phyloP scores from a whole-genome alignment of 1,284 basidiomycete genomes.

The Papiliotrema laurentii region DNA sequence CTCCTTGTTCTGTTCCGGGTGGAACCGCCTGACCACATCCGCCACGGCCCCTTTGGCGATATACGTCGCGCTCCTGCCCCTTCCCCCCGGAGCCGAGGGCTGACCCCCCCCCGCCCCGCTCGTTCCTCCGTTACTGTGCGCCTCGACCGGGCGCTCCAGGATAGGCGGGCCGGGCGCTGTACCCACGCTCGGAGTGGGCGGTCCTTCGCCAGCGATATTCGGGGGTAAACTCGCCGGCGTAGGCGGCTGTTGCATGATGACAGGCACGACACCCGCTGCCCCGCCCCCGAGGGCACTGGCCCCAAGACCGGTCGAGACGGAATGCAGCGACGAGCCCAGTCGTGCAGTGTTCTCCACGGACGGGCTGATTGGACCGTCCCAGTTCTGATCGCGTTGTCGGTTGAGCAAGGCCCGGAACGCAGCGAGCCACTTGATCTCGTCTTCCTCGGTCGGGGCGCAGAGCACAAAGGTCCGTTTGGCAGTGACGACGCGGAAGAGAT shows the following conservation, averaged over 20 bases:
- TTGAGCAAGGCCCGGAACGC: slow-evolving; percentile 81
- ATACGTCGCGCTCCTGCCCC: slow-evolving; percentile 41
- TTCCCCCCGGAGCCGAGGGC: too few relatives aligned
- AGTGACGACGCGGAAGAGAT: slow-evolving; percentile 94
- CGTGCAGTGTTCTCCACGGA: not conserved
- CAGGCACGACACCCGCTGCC: slow-evolving; percentile 15
- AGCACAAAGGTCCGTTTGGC: slow-evolving; percentile 83
- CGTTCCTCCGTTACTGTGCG: not conserved
- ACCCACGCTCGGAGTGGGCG: not conserved
- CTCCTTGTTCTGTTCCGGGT: slow-evolving; percentile 7
- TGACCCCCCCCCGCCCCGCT: not conserved
- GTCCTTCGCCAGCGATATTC: not conserved
- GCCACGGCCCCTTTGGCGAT: slow-evolving; percentile 45
- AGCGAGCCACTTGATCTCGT: slow-evolving; percentile 97
- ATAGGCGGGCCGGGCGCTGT: slow-evolving; percentile 10
- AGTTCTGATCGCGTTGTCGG: slow-evolving; percentile 25
- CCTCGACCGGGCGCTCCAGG: slow-evolving; percentile 1
- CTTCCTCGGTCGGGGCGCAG: slow-evolving; percentile 93
- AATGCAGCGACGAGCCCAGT: not conserved
- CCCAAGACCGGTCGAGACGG: too few relatives aligned
- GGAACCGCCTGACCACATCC: slow-evolving; percentile 40
- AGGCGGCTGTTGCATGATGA: slow-evolving; percentile 35
- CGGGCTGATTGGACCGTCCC: slow-evolving; percentile 1
- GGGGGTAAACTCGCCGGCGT: slow-evolving; percentile 19
- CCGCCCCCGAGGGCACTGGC: too few relatives aligned